Conservation (phyloP, 2,329 filamentous ascomycete species). For the Ceratocystis alfenasii region DNA sequence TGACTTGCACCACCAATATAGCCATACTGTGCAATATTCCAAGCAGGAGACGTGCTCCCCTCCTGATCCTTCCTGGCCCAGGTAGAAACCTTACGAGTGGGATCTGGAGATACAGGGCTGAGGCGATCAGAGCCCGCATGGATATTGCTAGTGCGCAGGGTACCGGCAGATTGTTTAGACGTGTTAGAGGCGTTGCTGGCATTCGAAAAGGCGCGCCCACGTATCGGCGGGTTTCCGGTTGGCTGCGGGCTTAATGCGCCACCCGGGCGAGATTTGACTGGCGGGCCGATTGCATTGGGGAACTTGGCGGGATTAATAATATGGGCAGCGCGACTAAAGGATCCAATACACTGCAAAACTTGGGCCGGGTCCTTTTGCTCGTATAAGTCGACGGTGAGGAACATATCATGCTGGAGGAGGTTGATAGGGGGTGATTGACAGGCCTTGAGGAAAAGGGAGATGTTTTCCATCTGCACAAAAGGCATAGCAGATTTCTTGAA, state of each 20-base stretch:
- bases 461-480: conserved; percentile 99
- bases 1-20: conserved; percentile 98
- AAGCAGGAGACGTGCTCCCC: conserved; percentile 69
- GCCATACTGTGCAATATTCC: conserved; percentile 97
- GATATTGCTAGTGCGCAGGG: conserved; percentile 41
- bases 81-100: conserved; percentile 46
- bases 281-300: conserved; percentile 59
- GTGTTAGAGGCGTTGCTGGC: conserved; percentile 47
- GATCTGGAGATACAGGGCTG: conserved; percentile 43
- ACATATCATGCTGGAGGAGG: conserved; percentile 86
- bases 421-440: conserved; percentile 76
- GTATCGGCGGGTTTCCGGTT: conserved; percentile 42
- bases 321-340: conserved; percentile 82
- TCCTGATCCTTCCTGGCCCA: conserved; percentile 86
- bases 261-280: conserved; percentile 41
- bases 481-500: conserved; percentile 92
- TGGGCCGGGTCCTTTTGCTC: conserved; percentile 93
- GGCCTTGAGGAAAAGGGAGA: conserved; percentile 84
- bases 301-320: conserved; percentile 61
- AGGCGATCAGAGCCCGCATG: conserved; percentile 41
- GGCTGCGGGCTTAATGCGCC: conserved; percentile 52
- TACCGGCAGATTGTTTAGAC: conserved; percentile 32
- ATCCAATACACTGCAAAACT: conserved; percentile 80
- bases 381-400: conserved; percentile 92
- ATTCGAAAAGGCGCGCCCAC: conserved; percentile 41